Evolutionary conservation across 2,329 filamentous ascomycete species (phyloP), one percentile per base, ranked within the genome.

Genomic region (Chrysosporium queenslandicum): DNA sequence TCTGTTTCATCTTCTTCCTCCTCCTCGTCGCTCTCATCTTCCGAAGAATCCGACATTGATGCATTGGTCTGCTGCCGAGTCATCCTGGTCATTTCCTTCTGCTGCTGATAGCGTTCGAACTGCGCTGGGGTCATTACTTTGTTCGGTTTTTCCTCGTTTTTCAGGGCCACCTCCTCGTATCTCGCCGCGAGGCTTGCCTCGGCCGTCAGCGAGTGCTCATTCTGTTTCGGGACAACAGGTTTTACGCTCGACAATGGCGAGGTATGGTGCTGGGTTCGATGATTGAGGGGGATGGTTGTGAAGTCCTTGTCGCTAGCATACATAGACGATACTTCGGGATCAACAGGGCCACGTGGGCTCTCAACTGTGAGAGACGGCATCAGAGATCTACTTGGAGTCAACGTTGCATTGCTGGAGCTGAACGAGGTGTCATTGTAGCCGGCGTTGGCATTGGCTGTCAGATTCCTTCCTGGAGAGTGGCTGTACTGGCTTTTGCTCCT

Each of bases 101-200:
- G 73, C 61, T 83, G 78, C 56, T 82, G 79, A 61, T 90, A 91
- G 58, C 79, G 79, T 65, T 95, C 88, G 59, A 94, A 95, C 64
- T 95, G 82, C 9, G 83, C 86, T 0, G 85, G 85, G 1, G 89
- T 95, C 87, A 95, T 94, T 56, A 92, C 85, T 67, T 92, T 92
- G 65, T 79, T 85, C 18, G 74, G 73, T 3, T 63, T 62, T 7
- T 76, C 60, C 6, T 62, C 58, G 2, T 66, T 60, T 39, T 63
- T 60, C 3, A 65, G 60, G 16, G 68, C 55, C 4, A 56, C 65
- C 29, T 71, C 64, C 52, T 74, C 71, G 53, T 71, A 74, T 52
- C 69, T 68, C 37, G 67, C 66, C n/a, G 72, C 73, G 51, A 75
- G 64, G 21, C 66, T 67, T n/a, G 68, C 74, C 55, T 70, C 64